Evolutionary conservation across 2,329 filamentous ascomycete species (phyloP).

Genomic region (Fusarium sp.): DNA sequence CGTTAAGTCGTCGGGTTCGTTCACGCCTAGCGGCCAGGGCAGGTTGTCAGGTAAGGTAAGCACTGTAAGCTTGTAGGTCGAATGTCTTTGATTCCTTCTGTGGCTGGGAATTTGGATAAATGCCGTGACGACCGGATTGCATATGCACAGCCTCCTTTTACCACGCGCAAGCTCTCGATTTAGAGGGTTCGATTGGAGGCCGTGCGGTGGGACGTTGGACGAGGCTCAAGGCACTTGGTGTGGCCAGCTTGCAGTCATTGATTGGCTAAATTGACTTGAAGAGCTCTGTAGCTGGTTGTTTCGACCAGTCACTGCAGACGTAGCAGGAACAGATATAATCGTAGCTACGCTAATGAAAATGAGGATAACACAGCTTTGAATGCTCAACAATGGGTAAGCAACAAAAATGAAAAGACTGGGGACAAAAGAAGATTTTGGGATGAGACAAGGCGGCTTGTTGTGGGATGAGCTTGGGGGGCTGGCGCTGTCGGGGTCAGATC

Average conservation of each 20-base stretch:
- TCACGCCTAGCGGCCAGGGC: constrained; percentile 13
- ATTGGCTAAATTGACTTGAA: constrained; percentile 37
- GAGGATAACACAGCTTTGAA: neutral
- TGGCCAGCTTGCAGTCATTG: constrained; percentile 49
- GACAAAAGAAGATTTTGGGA: constrained; percentile 12
- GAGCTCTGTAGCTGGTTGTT: constrained; percentile 27
- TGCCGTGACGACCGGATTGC: constrained; percentile 33
- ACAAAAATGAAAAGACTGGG: constrained; percentile 2
- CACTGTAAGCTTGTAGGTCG: constrained; percentile 32
- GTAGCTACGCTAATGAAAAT: neutral
- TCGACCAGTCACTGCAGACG: constrained; percentile 8
- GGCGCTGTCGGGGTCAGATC: constrained; percentile 37
- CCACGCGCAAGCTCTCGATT: constrained; percentile 37
- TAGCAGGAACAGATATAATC: constrained; percentile 2
- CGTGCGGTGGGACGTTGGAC: constrained; percentile 47
- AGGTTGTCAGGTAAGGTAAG: constrained; percentile 30
- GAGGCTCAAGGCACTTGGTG: constrained; percentile 47
- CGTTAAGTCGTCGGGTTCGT: constrained; percentile 25
- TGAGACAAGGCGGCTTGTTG: constrained; percentile 15
- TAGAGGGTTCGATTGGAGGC: constrained; percentile 34
- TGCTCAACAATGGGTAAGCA: neutral
- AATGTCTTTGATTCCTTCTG: constrained; percentile 22
- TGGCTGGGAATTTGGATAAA: constrained; percentile 37
- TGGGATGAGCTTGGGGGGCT: constrained; percentile 25
- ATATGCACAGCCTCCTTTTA: constrained; percentile 47